Evolutionary conservation across 495 filamentous ascomycete species (phyloP), one percentile per base, ranked within the genome.

Genomic region (Saxophila tyrrhenica): DNA sequence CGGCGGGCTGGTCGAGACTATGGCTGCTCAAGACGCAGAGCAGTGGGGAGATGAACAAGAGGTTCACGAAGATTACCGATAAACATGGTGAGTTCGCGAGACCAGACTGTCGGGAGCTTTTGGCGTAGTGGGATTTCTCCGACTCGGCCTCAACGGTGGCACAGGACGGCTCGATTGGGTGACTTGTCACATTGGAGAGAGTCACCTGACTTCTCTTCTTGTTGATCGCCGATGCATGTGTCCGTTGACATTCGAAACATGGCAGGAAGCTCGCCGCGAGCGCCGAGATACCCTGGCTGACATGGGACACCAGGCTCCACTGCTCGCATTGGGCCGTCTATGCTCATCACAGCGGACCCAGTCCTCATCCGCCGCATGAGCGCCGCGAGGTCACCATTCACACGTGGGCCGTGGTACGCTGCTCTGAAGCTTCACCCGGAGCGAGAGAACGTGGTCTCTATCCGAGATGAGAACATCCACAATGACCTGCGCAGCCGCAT

Each of bases 331-430:
- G 70, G 64, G 0, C 74, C 72, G 10, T 64, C 71, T 41, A 62
- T 64, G 17, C 62, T 77, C 25, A 55, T 72, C 39, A 72, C 68
- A 2, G 62, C 64, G 39, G 75, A 78, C 35, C 66, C 72, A 0
- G 71, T 74, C 29, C 54, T 71, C 0, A 55, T 77, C 17, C 57
- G 58, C 13, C 66, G 63, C 15, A 73, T 75, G 57, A 67, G 59
- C 15, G 66, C 59, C 1, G 63, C 67, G 13, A 62, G 70, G 25
- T 70, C 69, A 15, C 46, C 61, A 5, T 76, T 73, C 55, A 62
- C 64, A 20, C 66, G 72, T 50, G 57, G 65, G 16, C 51, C 49
- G 0, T 75, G 70, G 69, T 77, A 78, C 60, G 59, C 60, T 7
- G 62, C 65, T 3, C 58, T 65, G 2, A 68, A 68, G 22, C 66